These are phyloP conservation scores for Begonia loranthoides DNA, from an alignment of 306 rosid species.

Conservation along the genomic window DNA sequence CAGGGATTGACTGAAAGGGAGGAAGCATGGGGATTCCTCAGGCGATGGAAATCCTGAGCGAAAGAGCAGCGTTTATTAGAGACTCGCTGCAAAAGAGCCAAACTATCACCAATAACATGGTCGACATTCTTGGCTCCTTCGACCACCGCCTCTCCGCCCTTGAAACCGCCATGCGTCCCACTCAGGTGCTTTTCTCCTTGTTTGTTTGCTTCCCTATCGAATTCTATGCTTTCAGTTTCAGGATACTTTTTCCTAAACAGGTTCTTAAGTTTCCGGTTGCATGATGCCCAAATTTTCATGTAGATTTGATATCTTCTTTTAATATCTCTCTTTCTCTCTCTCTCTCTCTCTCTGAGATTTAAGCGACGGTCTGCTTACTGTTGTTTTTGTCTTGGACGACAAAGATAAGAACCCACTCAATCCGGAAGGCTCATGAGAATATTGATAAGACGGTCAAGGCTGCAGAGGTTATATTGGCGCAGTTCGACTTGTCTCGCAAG, in stretches of 20 bases:
- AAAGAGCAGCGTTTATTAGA: constrained; percentile 43
- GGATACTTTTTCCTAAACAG: not conserved
- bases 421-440: constrained; percentile 85
- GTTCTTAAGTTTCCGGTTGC: constrained; percentile 2
- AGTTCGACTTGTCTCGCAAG: constrained; percentile 77
- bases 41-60: constrained; percentile 46
- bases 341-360: too few relatives aligned
- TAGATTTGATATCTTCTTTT: not conserved
- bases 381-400: constrained; percentile 6
- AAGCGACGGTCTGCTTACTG: not conserved
- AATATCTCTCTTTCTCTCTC: not conserved
- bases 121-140: constrained; percentile 86
- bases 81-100: constrained; percentile 77
- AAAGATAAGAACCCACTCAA: constrained; percentile 80
- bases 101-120: constrained; percentile 67
- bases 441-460: constrained; percentile 69
- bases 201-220: not conserved
- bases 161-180: constrained; percentile 95
- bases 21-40: constrained; percentile 37
- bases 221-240: not conserved
- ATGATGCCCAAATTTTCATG: not conserved
- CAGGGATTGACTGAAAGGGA: not conserved
- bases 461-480: constrained; percentile 58
- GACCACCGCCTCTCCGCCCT: constrained; percentile 93
- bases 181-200: constrained; percentile 38